Base-by-base conservation (phyloP, 768 basidiomycete species). In the Boletus subcaerulescens region DNA sequence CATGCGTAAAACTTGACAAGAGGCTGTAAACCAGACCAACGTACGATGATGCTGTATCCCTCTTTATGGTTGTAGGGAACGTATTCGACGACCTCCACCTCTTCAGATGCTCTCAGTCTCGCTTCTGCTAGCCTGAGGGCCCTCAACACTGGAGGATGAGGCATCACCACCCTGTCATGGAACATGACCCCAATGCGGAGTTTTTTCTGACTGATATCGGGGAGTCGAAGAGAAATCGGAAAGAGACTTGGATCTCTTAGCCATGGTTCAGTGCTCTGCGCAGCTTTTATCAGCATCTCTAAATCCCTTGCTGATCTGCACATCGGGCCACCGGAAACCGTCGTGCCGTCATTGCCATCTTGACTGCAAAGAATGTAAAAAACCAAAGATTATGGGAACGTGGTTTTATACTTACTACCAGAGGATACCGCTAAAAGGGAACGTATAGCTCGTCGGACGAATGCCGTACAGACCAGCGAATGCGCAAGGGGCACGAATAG, bases 91-190 rank as follows among this genome's bases (percentile, higher is more conserved):
- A 78, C 68, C 55, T 72, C 73, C 48, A 70, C 74, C 48, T 58
- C 65, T 4, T 64, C 56, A 13, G 73, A 69, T 0, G 63, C 65
- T 38, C 60, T 61, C 38, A 81, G 61, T 15, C 71, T 76, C 29
- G 59, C 65, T 55, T 72, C 75, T 3, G 67, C 64, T 20, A 70
- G 52, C 31, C 72, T 62, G 50, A 82, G 54, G 5, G 77, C 80
- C 6, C 80, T 70, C 14, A 60, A 50, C 33, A 75, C 62, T 0
- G 80, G 80, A 18, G 79, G 76, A 12, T 73, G 70, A 8, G 79
- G 77, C 32, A 63, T 53, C 2, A 74, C 73, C 4, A 73, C 58
- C 2, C 61, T 70, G 50, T 80, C 76, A 52, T 71, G 64, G 62
- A 72, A 65, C 55, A 66, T 65, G 29, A 66, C 54, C 17, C 64